These are phyloP conservation scores for Dipodascopsis uninucleata DNA, from an alignment of 805 yeast genomes.

Conservation along the genomic window DNA sequence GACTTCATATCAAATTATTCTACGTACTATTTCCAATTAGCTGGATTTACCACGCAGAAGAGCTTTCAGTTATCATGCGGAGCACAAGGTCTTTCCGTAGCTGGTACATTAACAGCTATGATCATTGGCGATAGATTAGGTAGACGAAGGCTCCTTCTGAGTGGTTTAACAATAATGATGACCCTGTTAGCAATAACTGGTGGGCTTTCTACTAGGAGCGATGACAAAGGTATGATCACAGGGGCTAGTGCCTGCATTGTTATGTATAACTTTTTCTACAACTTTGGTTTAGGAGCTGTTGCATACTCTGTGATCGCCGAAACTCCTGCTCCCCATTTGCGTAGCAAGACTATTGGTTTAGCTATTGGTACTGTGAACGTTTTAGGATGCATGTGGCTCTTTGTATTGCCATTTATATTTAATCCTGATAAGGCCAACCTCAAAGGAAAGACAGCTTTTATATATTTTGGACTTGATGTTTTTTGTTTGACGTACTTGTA, in stretches of 20 bases:
- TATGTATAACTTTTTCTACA: conserved; percentile 38
- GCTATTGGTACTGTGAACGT: conserved; percentile 37
- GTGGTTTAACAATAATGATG: too few relatives aligned
- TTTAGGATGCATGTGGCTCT: conserved; percentile 37
- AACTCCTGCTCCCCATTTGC: conserved; percentile 40
- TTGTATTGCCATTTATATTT: conserved; percentile 47
- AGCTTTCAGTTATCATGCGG: conserved; percentile 36
- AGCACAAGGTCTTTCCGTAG: conserved; percentile 33
- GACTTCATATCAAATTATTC: conserved; percentile 8
- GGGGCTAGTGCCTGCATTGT: conserved; percentile 36
- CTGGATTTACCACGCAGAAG: conserved; percentile 45
- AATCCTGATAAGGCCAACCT: conserved; percentile 45
- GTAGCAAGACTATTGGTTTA: conserved; percentile 43
- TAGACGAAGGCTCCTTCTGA: too few relatives aligned
- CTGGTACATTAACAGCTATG: too few relatives aligned
- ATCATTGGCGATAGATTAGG: too few relatives aligned
- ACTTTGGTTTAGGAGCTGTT: conserved; percentile 43
- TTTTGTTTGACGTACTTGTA: background rate
- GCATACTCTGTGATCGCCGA: conserved; percentile 43
- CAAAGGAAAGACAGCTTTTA: conserved; percentile 47
- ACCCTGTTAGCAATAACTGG: too few relatives aligned
- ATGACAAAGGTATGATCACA: too few relatives aligned
- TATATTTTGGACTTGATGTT: too few relatives aligned
- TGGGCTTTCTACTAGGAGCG: too few relatives aligned
- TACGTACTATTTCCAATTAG: conserved; percentile 35